Conservation (phyloP, 1,284 basidiomycete genomes). For the Baeospora myosura region DNA sequence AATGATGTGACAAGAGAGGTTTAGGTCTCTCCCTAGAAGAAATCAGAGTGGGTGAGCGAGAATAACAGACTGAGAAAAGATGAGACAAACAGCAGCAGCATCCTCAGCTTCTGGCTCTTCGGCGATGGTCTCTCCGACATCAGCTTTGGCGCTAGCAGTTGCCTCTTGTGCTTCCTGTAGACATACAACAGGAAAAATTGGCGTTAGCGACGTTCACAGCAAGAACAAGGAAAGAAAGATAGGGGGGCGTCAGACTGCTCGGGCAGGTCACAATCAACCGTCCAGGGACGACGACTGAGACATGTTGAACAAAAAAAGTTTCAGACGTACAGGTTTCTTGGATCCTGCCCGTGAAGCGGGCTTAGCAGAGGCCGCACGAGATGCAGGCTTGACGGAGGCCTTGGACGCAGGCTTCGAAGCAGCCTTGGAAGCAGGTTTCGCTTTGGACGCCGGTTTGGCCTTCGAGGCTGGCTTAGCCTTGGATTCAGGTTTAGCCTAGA, state of each 20-base stretch:
- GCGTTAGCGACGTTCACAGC: neutral
- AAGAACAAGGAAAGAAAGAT: slow-evolving; percentile 1
- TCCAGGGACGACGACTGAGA: neutral
- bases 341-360: slow-evolving; percentile 34
- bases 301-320: neutral
- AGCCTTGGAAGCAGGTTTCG: slow-evolving; percentile 27
- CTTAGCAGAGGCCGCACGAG: slow-evolving; percentile 29
- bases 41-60: no score
- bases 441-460: slow-evolving; percentile 16
- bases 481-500: slow-evolving; percentile 16
- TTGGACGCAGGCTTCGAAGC: slow-evolving; percentile 23
- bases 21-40: no score
- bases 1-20: no score
- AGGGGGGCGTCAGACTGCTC: neutral
- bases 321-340: slow-evolving; percentile 26
- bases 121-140: slow-evolving; percentile 10
- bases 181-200: neutral
- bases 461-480: slow-evolving; percentile 23
- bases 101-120: slow-evolving; percentile 12
- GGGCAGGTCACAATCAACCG: neutral
- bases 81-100: slow-evolving; percentile 9
- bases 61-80: no score
- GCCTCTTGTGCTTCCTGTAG: slow-evolving; percentile 9
- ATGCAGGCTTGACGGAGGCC: slow-evolving; percentile 30
- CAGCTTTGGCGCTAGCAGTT: slow-evolving; percentile 5